Evolutionary conservation across 23 red algal species (phyloP), one percentile per base, ranked within the genome.

Genomic region (Cyanidioschyzon merolae): DNA sequence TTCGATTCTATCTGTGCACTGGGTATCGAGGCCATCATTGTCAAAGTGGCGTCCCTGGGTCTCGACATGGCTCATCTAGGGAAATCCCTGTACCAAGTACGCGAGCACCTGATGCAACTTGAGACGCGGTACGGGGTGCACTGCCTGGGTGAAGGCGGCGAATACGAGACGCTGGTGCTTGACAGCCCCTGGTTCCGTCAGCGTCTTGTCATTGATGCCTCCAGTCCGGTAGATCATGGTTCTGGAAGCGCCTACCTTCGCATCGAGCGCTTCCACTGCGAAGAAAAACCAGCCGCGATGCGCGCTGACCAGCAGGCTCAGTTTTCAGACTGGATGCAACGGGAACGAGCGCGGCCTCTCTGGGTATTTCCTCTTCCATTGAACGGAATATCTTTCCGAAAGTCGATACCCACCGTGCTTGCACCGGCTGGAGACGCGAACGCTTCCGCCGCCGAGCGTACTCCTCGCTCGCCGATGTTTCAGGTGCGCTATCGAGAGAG

Each of bases 141-240:
- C 68, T 85, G 90, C 24, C 89, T 85, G 45, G 94, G 94, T 38
- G 94, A 98, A 83, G 94, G 94, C 58, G 94, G 94, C 37, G 94
- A 98, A 51, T 98, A 85, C 68, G 94, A 98, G 41, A 89, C 82
- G 21, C 85, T 98, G 26, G 94, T 98, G 1, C 50, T 84, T 27
- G 89, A 88, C 80, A 77, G 83, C 77, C 88, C 94, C 16, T 74
- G 77, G 31, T 90, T 98, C 51, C 26, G 68, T 0, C 63, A 85
- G 59, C 79, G 85, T 51, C 34, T 98, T 76, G 81, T 80, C 59
- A 31, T 90, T 0, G 79, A 77, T 2, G 74, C 58, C 15, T n/a
- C 32, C 2, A 77, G 76, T 50, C 30, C 76, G 37, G 75, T 86
- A 3, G 84, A 79, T 34, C 40, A 75, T 51, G 83, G 83, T 50